Conservation (phyloP, 345 rosid species). For the Populus deltoides region DNA sequence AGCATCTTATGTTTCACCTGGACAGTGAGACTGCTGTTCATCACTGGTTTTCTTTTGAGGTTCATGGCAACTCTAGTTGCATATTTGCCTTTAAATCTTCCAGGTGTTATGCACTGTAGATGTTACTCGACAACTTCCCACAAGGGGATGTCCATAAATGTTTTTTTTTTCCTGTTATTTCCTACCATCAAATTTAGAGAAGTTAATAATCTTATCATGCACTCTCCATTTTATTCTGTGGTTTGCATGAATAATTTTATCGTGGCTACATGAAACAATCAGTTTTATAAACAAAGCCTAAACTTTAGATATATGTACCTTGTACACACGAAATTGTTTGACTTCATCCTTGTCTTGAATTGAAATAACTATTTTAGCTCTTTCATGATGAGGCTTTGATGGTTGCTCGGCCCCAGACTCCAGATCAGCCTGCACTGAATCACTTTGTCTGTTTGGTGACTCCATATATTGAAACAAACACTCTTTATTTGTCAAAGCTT, state of each 20-base stretch:
- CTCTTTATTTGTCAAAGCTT: constrained; percentile 24
- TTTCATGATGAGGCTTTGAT: constrained; percentile 36
- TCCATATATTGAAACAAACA: constrained; percentile 44
- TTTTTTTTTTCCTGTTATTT: too few relatives aligned
- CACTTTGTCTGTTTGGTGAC: constrained; percentile 38
- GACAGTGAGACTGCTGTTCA: too few relatives aligned
- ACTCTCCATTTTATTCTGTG: background rate
- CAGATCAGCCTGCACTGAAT: constrained; percentile 25
- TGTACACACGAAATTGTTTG: constrained; percentile 61
- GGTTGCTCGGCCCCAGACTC: constrained; percentile 36
- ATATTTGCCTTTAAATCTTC: too few relatives aligned
- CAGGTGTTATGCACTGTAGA: too few relatives aligned
- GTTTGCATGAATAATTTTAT: background rate
- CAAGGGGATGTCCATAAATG: too few relatives aligned
- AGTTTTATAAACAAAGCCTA: background rate
- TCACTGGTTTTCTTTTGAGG: too few relatives aligned
- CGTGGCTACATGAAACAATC: background rate
- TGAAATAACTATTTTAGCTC: constrained; percentile 65
- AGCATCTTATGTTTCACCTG: too few relatives aligned
- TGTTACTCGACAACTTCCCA: too few relatives aligned
- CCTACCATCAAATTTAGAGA: too few relatives aligned
- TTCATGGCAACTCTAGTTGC: too few relatives aligned
- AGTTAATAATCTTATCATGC: background rate
- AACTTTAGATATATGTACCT: constrained; percentile 35
- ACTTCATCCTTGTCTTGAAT: constrained; percentile 66